Percentiles rank a stretch among this genome's conserved stretches.
Conservation (phyloP, 495 filamentous ascomycete species). For the Lasiosphaeriaceae sp. region DNA sequence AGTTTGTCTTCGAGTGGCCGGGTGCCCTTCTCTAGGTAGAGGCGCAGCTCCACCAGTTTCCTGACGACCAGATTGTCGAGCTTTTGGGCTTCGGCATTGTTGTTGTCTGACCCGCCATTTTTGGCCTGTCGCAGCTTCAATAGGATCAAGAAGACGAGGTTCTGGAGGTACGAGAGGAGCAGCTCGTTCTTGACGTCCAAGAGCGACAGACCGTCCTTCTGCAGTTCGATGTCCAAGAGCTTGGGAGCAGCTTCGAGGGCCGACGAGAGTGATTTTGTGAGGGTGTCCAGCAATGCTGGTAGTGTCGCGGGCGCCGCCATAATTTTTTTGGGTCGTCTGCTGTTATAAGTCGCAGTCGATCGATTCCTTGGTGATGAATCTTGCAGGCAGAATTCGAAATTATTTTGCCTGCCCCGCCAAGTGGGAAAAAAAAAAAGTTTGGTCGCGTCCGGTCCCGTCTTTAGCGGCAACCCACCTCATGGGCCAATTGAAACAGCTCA, state of each 20-base stretch:
- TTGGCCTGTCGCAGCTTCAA: constrained; percentile 67
- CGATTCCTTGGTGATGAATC: no score
- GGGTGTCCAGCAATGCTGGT: constrained; percentile 56
- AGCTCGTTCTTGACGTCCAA: constrained; percentile 94
- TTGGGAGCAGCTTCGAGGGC: constrained; percentile 60
- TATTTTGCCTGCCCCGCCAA: constrained; percentile 9
- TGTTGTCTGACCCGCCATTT: constrained; percentile 25
- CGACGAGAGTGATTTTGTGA: constrained; percentile 60
- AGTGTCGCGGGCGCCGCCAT: constrained; percentile 51
- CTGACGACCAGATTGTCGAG: constrained; percentile 58
- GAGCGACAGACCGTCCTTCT: constrained; percentile 85
- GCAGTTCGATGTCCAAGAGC: constrained; percentile 51
- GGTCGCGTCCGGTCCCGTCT: background rate
- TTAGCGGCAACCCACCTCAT: background rate
- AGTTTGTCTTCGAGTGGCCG: constrained; percentile 80
- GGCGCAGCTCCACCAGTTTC: constrained; percentile 77
- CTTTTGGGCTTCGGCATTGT: constrained; percentile 25
- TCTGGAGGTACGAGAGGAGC: constrained; percentile 91
- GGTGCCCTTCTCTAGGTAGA: constrained; percentile 88
- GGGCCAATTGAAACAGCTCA: background rate
- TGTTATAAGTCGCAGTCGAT: background rate
- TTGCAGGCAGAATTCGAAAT: background rate
- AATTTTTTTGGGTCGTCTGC: constrained; percentile 3
- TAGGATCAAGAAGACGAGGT: constrained; percentile 84
- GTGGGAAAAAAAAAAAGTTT: background rate